Evolutionary conservation across 2,329 filamentous ascomycete genomes (phyloP), one percentile per base, ranked within the genome.

Genomic region (Colletotrichum tofieldiae): DNA sequence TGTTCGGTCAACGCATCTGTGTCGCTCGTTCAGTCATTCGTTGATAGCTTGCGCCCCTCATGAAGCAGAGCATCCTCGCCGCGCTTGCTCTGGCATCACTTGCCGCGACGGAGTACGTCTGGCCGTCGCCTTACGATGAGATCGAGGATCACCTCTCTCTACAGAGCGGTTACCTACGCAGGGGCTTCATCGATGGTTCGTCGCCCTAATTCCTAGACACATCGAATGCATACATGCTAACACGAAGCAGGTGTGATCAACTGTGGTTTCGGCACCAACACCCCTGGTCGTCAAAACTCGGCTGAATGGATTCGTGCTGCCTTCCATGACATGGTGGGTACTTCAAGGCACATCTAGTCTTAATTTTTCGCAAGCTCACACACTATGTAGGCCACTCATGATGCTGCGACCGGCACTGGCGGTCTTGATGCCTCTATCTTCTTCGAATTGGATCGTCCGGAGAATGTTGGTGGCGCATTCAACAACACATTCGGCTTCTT

Each of bases 401-500:
- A 78, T 39, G 63, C 63, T 1, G 58, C 62, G 23, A 59, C 69
- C 0, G 72, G 73, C 20, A 78, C 77, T 0, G 77, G 77, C 0
- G 77, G 77, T 5, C 23, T 78, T 0, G 77, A 78, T 29, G 77
- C 68, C 0, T 77, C 76, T 0, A 78, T 78, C 49, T 78, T 73
- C 61, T 78, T 76, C 49, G 77, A 78, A 65, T 52, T 73, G 5
- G 65, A 72, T 0, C 75, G 77, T 1, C 56, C 77, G 0, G 77
- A 78, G 39, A 78, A 78, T 32, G 49, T 60, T 3, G 77, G 73
- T 0, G 1, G 29, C 0, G 77, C 77, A 12, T 78, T 77, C 68
- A 60, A 72, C 35, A 77, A 78, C 54, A 78, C 77, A 0, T 77
- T 78, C 52, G 73, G 76, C 23, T 81, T 81, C 70, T 75, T 78